A percentile compares a stretch with the other conserved stretches of the same genome.
Evolutionary conservation across 2,329 filamentous ascomycete genomes (phyloP).

Genomic region (Fusarium metavorans): DNA sequence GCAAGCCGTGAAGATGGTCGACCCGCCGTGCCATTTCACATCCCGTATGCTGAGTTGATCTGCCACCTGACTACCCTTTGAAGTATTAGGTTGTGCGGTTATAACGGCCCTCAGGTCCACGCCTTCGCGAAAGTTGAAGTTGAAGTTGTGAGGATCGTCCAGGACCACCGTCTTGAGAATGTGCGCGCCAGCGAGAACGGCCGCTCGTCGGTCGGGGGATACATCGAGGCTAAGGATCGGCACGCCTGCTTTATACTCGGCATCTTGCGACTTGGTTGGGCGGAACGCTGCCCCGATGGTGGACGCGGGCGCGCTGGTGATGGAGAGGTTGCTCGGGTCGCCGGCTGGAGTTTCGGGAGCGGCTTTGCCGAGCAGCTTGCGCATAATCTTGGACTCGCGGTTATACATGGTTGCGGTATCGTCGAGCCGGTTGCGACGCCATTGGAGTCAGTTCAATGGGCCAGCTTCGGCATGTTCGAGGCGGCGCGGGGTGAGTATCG

Average conservation of each 20-base stretch:
- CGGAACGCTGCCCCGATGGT: constrained; percentile 58
- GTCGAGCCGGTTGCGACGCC: constrained; percentile 48
- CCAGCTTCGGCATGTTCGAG: constrained; percentile 30
- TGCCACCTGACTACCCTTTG: constrained; percentile 55
- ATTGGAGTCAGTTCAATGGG: constrained; percentile 41
- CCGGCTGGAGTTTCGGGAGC: constrained; percentile 60
- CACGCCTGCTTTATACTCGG: constrained; percentile 61
- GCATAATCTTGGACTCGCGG: constrained; percentile 68
- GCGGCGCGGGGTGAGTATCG: background rate
- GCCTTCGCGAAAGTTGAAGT: constrained; percentile 64
- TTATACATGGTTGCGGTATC: constrained; percentile 60
- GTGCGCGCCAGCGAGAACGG: constrained; percentile 69
- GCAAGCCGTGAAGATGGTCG: constrained; percentile 72
- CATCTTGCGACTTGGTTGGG: constrained; percentile 67
- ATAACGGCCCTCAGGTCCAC: constrained; percentile 70
- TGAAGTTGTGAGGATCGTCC: constrained; percentile 57
- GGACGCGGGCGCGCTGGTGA: constrained; percentile 59
- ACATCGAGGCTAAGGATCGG: constrained; percentile 70
- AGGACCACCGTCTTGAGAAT: constrained; percentile 71
- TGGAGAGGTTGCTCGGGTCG: constrained; percentile 51
- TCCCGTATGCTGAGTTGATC: constrained; percentile 75
- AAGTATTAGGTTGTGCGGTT: constrained; percentile 56
- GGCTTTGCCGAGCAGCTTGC: constrained; percentile 69
- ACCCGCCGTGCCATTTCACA: constrained; percentile 68
- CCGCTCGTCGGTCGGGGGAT: constrained; percentile 66